phyloP scores from a whole-genome alignment of 768 basidiomycete genomes.

The Auricularia sp. region DNA sequence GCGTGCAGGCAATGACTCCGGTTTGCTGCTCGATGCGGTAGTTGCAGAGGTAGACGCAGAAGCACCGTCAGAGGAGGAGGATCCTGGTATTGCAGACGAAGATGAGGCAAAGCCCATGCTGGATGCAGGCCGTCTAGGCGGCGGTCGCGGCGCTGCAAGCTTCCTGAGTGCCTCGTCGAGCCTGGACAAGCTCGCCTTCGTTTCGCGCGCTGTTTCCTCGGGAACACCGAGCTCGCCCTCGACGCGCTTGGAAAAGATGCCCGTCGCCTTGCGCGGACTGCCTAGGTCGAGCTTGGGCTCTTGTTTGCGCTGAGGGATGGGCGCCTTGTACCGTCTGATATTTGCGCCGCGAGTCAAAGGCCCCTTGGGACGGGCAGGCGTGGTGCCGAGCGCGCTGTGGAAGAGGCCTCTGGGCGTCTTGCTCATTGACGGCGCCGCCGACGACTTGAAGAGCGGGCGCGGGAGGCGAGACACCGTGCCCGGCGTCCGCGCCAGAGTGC shows the following conservation, averaged over 20 bases:
- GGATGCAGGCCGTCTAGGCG: background rate
- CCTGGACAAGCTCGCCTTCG: background rate
- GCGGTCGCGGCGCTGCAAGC: background rate
- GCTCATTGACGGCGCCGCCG: background rate
- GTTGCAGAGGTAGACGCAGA: background rate
- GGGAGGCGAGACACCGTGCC: background rate
- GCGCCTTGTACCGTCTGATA: background rate
- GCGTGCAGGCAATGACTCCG: conserved; percentile 31
- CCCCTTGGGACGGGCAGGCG: background rate
- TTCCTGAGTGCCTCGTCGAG: background rate
- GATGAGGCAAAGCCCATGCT: background rate
- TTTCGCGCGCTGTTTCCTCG: background rate
- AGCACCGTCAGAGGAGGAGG: background rate
- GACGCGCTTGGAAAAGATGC: background rate
- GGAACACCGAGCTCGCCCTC: background rate
- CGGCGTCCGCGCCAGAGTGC: background rate
- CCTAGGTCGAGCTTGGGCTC: background rate
- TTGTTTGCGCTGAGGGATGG: background rate
- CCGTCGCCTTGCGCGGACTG: background rate
- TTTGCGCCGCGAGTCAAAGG: background rate
- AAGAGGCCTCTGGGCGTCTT: background rate
- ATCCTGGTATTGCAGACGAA: background rate
- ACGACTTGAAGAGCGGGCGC: background rate
- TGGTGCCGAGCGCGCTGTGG: background rate
- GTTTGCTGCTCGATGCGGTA: background rate